Percentiles rank a stretch among this genome's conserved stretches.
Evolutionary conservation across 2,329 filamentous ascomycete genomes (phyloP).

Genomic region (Elsinoe perseae): DNA sequence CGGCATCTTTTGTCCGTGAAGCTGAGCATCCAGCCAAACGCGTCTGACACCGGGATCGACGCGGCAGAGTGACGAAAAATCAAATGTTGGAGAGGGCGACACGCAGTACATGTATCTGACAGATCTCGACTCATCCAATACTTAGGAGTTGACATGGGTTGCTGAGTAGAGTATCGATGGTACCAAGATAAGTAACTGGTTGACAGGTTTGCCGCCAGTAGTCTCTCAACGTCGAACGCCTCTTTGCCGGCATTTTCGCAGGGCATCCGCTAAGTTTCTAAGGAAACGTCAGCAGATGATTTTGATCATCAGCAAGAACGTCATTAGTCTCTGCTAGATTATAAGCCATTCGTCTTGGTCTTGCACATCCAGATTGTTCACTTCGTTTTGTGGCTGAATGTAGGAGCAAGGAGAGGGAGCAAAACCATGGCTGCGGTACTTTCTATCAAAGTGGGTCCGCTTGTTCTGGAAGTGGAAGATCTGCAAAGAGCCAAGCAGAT

Average conservation of each 20-base stretch:
- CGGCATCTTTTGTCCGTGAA: background rate
- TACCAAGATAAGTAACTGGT: slow-evolving; percentile 3
- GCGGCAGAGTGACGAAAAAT: background rate
- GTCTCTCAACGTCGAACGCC: slow-evolving; percentile 13
- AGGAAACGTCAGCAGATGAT: background rate
- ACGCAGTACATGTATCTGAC: background rate
- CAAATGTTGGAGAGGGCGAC: background rate
- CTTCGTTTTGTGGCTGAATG: background rate
- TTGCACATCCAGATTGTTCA: too few relatives aligned
- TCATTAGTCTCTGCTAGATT: background rate
- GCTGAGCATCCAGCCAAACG: background rate
- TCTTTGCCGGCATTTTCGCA: background rate
- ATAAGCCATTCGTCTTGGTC: background rate
- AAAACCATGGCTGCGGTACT: background rate
- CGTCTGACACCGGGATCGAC: slow-evolving; percentile 9
- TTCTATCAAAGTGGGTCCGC: background rate
- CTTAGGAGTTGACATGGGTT: slow-evolving; percentile 1
- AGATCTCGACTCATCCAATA: slow-evolving; percentile 5
- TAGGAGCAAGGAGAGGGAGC: background rate
- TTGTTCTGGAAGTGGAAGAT: background rate
- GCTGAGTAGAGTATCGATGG: slow-evolving; percentile 7
- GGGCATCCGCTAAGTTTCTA: background rate
- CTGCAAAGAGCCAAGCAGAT: slow-evolving; percentile 1
- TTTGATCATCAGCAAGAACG: background rate
- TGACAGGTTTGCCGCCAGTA: slow-evolving; percentile 14